Base-by-base conservation (phyloP, 148 eudicot species). In the Gaultheria prostrata region DNA sequence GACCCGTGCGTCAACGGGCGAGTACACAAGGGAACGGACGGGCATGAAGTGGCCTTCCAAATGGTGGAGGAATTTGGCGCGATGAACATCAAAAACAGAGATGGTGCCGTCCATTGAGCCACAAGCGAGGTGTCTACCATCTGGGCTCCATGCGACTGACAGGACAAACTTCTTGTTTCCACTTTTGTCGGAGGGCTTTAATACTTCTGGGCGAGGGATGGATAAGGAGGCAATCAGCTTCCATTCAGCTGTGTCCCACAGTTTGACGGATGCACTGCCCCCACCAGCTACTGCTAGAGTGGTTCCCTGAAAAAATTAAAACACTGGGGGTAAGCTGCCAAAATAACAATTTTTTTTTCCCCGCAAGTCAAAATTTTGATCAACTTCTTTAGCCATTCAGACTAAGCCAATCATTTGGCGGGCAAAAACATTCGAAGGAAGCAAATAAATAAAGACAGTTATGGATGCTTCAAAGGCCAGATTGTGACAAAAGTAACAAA, bases 91-190 rank as follows among this genome's bases (percentile, higher is more conserved):
- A 20, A 97, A 97, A 45, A 97, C 84, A 26, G 97, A 92, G 80
- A 97, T 93, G 49, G 99, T 90, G 56, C 99, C 99, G 43, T 97
- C 99, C 94, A 94, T 92, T 54, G 98, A 90, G n/a, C 99, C 99
- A 61, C 97, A 97, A 10, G 99, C 97, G 4, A 97, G 67, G 2
- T 91, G 90, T 82, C 87, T 89, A 8, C 98, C 99, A 39, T 93
- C 95, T 0, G 94, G 91, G 83, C 95, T 92, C 94, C 97, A 97
- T 21, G 99, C 97, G 63, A 97, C 94, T 0, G 99, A 97, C 72
- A 97, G 98, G 74, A 91, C 97, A 79, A 97, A 97, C 85, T 97
- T 94, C 87, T 97, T 94, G 86, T 89, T 92, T 67, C 89, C 88
- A 3, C 83, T 83, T 86, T 91, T 93, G 63, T 97, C 98, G 7